phyloP scores from a whole-genome alignment of 108 stramenopile species.

The Asterionellopsis glacialis region DNA sequence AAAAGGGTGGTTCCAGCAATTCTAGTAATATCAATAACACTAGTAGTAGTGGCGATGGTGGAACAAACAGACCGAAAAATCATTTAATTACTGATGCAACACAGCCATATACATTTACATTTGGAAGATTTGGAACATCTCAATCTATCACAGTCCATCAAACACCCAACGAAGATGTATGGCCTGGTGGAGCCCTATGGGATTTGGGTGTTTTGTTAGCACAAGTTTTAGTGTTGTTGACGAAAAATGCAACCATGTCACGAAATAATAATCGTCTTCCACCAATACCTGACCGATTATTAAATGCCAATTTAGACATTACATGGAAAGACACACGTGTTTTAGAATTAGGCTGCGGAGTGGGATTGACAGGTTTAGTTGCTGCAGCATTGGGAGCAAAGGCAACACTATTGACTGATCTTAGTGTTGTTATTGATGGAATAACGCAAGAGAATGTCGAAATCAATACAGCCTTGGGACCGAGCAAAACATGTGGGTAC shows the following conservation, averaged over 20 bases:
- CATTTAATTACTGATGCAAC: slow-evolving; percentile 43
- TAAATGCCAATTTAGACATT: slow-evolving; percentile 12
- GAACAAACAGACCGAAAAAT: slow-evolving; percentile 30
- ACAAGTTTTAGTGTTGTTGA: slow-evolving; percentile 31
- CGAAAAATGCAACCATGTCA: slow-evolving; percentile 6
- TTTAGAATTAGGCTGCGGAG: slow-evolving; percentile 1
- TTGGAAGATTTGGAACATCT: slow-evolving; percentile 26
- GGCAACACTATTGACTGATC: slow-evolving; percentile 35
- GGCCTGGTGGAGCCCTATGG: slow-evolving; percentile 56
- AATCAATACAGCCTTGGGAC: slow-evolving; percentile 22
- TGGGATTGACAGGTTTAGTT: background rate
- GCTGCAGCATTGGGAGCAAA: slow-evolving; percentile 1
- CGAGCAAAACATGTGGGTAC: slow-evolving; percentile 17
- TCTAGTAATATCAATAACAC: background rate
- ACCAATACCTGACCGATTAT: slow-evolving; percentile 15
- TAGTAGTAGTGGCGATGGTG: background rate
- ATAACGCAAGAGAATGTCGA: slow-evolving; percentile 36
- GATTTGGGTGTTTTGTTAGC: slow-evolving; percentile 45
- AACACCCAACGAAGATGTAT: slow-evolving; percentile 45
- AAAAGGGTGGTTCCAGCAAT: no score
- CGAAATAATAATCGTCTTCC: slow-evolving; percentile 6
- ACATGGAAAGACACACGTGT: slow-evolving; percentile 3
- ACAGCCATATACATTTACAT: slow-evolving; percentile 27
- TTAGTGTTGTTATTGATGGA: slow-evolving; percentile 41
- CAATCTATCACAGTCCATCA: slow-evolving; percentile 30